Evolutionary conservation across 2,329 filamentous ascomycete species (phyloP).

Genomic region (Ophiostoma australiae): DNA sequence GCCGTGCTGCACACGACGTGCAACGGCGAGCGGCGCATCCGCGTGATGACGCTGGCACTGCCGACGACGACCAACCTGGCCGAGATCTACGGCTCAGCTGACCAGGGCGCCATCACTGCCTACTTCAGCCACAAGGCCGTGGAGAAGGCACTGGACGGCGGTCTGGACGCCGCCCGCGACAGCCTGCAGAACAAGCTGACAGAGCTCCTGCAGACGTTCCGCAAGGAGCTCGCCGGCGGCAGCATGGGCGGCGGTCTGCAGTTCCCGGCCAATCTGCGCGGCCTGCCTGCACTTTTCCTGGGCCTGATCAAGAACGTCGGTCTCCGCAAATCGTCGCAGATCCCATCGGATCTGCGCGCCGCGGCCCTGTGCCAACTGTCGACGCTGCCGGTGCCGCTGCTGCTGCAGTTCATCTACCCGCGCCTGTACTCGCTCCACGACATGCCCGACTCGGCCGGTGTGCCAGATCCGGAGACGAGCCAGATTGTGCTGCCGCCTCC

Average conservation of each 20-base stretch:
- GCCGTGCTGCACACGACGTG: conserved; percentile 96
- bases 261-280: conserved; percentile 87
- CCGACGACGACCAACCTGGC: conserved; percentile 88
- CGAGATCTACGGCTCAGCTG: conserved; percentile 89
- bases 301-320: conserved; percentile 95
- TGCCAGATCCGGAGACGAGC: conserved; percentile 78
- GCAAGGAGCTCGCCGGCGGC: conserved; percentile 91
- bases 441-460: conserved; percentile 90
- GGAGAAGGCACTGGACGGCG: conserved; percentile 72
- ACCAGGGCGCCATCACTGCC: conserved; percentile 86
- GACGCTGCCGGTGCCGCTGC: conserved; percentile 79
- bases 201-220: conserved; percentile 90
- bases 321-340: conserved; percentile 85
- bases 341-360: conserved; percentile 87
- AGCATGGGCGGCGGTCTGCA: conserved; percentile 94
- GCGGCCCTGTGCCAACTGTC: conserved; percentile 92
- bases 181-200: conserved; percentile 85
- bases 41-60: conserved; percentile 86
- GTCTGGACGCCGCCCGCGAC: conserved; percentile 85
- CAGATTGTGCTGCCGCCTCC: conserved; percentile 83
- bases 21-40: conserved; percentile 91
- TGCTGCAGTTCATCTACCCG: conserved; percentile 91
- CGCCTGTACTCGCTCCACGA: conserved; percentile 84
- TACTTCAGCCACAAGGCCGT: conserved; percentile 98
- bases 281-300: conserved; percentile 83